Conservation (phyloP, 2,329 filamentous ascomycete species). For the Plectosphaerella cucumerina region DNA sequence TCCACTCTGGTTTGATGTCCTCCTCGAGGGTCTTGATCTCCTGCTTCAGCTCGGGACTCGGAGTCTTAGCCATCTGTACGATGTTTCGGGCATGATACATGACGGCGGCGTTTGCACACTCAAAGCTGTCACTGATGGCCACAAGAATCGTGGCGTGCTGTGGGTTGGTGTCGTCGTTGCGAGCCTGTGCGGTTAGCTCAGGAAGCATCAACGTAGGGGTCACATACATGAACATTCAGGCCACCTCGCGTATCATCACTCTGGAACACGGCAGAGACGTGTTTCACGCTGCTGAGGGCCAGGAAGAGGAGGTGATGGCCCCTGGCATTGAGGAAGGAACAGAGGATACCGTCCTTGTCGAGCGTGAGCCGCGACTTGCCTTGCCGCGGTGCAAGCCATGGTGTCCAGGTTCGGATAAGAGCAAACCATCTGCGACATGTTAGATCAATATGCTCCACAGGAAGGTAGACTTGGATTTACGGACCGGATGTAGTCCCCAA, state of each 20-base stretch:
- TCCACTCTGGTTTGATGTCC: slow-evolving; percentile 60
- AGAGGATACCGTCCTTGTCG: slow-evolving; percentile 73
- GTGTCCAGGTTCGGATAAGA: slow-evolving; percentile 71
- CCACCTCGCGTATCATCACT: slow-evolving; percentile 57
- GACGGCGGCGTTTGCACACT: slow-evolving; percentile 71
- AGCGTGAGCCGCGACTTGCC: slow-evolving; percentile 63
- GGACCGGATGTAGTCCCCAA: slow-evolving; percentile 49
- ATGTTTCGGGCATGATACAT: slow-evolving; percentile 83
- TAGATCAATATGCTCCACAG: not conserved
- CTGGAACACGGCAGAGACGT: slow-evolving; percentile 66
- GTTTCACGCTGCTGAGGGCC: slow-evolving; percentile 68
- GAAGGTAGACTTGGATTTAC: slow-evolving; percentile 6
- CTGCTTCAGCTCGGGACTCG: slow-evolving; percentile 35
- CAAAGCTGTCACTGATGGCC: slow-evolving; percentile 68
- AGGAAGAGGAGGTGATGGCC: slow-evolving; percentile 76
- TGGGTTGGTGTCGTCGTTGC: slow-evolving; percentile 60
- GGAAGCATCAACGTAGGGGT: slow-evolving; percentile 9
- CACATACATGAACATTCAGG: slow-evolving; percentile 58
- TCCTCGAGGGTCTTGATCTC: slow-evolving; percentile 42
- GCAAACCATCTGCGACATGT: slow-evolving; percentile 64
- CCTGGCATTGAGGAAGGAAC: slow-evolving; percentile 68
- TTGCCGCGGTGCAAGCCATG: slow-evolving; percentile 88
- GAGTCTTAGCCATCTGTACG: slow-evolving; percentile 41
- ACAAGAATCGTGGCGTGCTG: slow-evolving; percentile 62
- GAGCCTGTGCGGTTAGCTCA: slow-evolving; percentile 31